Conservation (phyloP, 805 yeast genomes). For the Starmerella vaccinii region DNA sequence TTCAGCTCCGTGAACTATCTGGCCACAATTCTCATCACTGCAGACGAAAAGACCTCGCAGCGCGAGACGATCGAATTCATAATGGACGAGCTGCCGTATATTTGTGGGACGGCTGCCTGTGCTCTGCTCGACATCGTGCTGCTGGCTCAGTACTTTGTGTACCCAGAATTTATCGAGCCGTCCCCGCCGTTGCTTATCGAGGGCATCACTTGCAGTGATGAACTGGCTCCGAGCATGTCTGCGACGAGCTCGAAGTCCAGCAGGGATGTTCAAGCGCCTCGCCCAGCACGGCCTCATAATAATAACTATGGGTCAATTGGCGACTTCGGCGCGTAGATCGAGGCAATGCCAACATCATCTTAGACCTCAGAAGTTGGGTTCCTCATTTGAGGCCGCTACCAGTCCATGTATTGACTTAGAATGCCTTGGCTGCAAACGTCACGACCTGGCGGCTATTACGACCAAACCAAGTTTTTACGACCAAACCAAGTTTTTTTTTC, state of each 20-base stretch:
- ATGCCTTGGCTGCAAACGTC: no score
- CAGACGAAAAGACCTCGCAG: constrained; percentile 11
- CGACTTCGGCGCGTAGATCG: no score
- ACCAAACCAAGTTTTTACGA: no score
- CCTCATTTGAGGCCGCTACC: no score
- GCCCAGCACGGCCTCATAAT: no score
- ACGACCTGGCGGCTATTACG: no score
- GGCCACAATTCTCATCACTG: constrained; percentile 27
- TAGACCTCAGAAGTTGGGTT: no score
- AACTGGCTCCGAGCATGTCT: not conserved
- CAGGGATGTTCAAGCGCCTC: not conserved
- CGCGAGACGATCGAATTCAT: constrained; percentile 23
- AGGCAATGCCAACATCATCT: no score
- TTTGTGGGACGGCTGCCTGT: constrained; percentile 26
- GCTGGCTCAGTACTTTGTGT: constrained; percentile 25
- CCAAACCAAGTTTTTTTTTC: no score
- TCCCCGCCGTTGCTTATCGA: not conserved
- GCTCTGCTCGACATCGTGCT: constrained; percentile 25
- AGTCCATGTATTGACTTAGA: no score
- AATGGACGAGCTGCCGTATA: constrained; percentile 27
- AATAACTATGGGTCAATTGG: no score
- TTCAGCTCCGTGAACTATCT: constrained; percentile 26
- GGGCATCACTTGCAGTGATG: not conserved
- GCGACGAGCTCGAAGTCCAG: not conserved
- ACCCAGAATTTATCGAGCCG: constrained; percentile 19